Evolutionary conservation across 805 yeast genomes (phyloP), one percentile per base, ranked within the genome.

Genomic region (Barnettozyma botsteinii): DNA sequence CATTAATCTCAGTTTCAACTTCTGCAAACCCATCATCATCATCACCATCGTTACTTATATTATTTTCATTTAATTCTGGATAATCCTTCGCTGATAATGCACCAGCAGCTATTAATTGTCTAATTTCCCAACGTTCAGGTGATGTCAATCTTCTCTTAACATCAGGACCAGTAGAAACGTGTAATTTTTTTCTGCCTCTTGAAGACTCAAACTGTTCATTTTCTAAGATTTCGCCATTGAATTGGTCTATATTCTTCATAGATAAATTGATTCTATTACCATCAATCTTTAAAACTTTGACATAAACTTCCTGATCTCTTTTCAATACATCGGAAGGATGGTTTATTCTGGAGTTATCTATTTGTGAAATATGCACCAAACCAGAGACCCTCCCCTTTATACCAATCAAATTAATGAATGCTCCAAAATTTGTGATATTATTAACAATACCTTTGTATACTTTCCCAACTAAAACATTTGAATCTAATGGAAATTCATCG

Each of bases 41-140:
- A 4, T 33, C 48, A 5, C 15, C 14, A 17, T 17, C 12, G 49
- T 48, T 7, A 45, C 40, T 48, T 7, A 45, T 39, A 35, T 52
- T 51, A 7, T 60, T 66, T 22, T 67, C 74, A 33, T 66, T 66
- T 2, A 81, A 54, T 39, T 79, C 89, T 1, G 88, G 88, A 53
- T 79, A 79, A 46, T 81, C 89, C 3, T 75, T 69, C 1, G 81
- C 74, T 5, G 78, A 67, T 0, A 78, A 75, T 0, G 76, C 89
- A 3, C 95, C 95, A 5, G 91, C 75, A 0, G 91, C 80, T 20
- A 83, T 84, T 33, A 89, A 63, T 55, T 89, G 96, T 25, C 84
- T 69, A 37, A 85, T 70, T 55, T 91, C 97, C 95, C 96, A 89
- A 41, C 87, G 62, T 60, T 89, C 98, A 0, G 94, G 94, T 0